Evolutionary conservation across 129 eudicot genomes (phyloP).

Genomic region (Pulicaria dysenterica): DNA sequence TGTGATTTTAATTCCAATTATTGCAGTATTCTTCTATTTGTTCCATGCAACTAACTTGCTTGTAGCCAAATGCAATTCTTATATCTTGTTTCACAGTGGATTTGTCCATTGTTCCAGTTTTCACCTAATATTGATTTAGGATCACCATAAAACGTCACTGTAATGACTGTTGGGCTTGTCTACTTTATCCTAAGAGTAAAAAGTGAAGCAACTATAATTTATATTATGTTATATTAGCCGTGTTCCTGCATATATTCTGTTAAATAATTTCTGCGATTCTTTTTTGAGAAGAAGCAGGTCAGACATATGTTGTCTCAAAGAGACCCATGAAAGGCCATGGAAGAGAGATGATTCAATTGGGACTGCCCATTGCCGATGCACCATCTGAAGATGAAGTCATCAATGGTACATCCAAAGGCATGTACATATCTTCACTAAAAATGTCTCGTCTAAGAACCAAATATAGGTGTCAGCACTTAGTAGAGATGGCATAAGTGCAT

Average conservation of each 20-base stretch:
- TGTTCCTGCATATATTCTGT: no score
- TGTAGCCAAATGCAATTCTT: no score
- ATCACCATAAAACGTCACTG: no score
- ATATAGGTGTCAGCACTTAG: no score
- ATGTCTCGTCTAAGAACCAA: background rate
- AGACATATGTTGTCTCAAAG: conserved; percentile 52
- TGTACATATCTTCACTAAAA: conserved; percentile 10
- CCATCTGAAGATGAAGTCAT: conserved; percentile 30
- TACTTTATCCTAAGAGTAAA: no score
- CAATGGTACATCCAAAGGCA: conserved; percentile 53
- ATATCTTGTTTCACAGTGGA: no score
- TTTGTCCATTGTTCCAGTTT: background rate
- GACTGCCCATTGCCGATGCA: conserved; percentile 59
- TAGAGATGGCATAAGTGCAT: no score
- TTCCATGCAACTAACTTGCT: no score
- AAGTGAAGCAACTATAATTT: no score
- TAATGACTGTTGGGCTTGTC: no score
- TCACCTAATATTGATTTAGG: background rate
- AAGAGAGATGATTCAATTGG: conserved; percentile 82
- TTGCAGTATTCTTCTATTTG: no score
- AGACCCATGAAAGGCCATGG: conserved; percentile 79
- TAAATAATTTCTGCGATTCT: conserved; percentile 11
- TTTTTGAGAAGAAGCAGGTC: conserved; percentile 48
- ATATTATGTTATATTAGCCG: background rate
- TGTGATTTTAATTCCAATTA: background rate